Evolutionary conservation across 164 flowering plant species (phyloP), one percentile per base, ranked within the genome.

Genomic region (Annona cherimola): DNA sequence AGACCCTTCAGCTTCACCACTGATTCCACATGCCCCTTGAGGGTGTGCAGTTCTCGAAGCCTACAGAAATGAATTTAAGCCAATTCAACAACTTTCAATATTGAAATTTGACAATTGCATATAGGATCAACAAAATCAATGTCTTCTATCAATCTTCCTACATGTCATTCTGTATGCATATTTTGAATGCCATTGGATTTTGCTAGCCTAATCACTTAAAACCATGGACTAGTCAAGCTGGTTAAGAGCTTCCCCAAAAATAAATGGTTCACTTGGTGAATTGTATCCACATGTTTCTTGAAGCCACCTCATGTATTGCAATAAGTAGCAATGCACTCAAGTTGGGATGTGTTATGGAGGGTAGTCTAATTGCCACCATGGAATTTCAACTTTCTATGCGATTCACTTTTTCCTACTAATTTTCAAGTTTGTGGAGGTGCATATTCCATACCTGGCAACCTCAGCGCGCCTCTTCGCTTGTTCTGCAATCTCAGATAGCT

Each of bases 381-480:
- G 3, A 35, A 62, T 20, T 20, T 9, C 35, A 62, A 19, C 14
- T 14, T 12, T 57, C 18, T 57, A 57, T 12, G n/a, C 18, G 2
- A 57, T 2, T 57, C n/a, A 16, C 61, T 57, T 57, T 57, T 57
- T 16, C n/a, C 61, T 57, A 14, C n/a, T 19, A 11, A 62, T 62
- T 26, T 62, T 4, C 7, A 61, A 6, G 35, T 3, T 39, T n/a
- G 35, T 18, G 40, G 4, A 5, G 65, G 35, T 62, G 40, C 40
- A 57, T 57, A 2, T 20, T 35, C 20, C 73, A 40, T 86, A 93
- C 98, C 98, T 88, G 67, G 98, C 99, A 76, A 93, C 86, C 72
- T 95, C 99, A 3, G 99, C 99, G 72, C 98, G 83, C 70, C 94
- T 83, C 83, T 93, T 93, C 64, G 99, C 99, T 74, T 95, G 98